Conservation (phyloP, 371 early-diverging fungal species). For the Gilbertella persicaria region DNA sequence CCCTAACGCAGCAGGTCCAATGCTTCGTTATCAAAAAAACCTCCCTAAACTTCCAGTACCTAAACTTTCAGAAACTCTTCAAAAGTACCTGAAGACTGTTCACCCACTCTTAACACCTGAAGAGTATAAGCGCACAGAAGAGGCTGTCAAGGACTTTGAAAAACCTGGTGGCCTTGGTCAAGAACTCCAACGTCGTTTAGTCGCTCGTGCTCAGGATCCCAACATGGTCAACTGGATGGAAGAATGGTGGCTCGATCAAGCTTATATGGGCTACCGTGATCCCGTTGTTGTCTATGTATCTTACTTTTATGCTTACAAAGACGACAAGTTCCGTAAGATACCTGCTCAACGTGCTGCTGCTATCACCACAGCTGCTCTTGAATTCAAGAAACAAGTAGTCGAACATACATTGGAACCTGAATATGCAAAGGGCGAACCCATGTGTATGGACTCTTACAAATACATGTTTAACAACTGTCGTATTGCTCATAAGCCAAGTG, state of each 20-base stretch:
- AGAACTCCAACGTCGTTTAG: slow-evolving; percentile 81
- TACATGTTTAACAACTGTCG: slow-evolving; percentile 97
- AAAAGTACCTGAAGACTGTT: slow-evolving; percentile 77
- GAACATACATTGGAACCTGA: slow-evolving; percentile 85
- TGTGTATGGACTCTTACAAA: slow-evolving; percentile 92
- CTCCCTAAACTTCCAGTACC: slow-evolving; percentile 92
- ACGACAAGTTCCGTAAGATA: slow-evolving; percentile 75
- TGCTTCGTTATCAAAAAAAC: slow-evolving; percentile 67
- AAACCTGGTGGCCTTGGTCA: slow-evolving; percentile 82
- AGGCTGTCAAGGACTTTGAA: slow-evolving; percentile 78
- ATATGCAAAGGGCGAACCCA: slow-evolving; percentile 72
- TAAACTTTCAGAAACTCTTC: slow-evolving; percentile 76
- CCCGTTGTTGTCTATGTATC: slow-evolving; percentile 89
- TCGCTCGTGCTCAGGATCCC: slow-evolving; percentile 68
- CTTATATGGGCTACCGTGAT: slow-evolving; percentile 95
- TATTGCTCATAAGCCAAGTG: slow-evolving; percentile 84
- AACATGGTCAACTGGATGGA: slow-evolving; percentile 86
- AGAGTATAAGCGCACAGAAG: slow-evolving; percentile 72
- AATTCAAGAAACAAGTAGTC: slow-evolving; percentile 82
- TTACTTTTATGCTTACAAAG: slow-evolving; percentile 84
- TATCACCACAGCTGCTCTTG: slow-evolving; percentile 84
- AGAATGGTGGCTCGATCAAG: slow-evolving; percentile 94
- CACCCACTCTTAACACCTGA: slow-evolving; percentile 74
- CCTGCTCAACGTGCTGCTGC: slow-evolving; percentile 88
- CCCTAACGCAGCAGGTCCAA: slow-evolving; percentile 53